Evolutionary conservation across 2,329 filamentous ascomycete species (phyloP), one percentile per base, ranked within the genome.

Genomic region (Hypomyces perniciosus): DNA sequence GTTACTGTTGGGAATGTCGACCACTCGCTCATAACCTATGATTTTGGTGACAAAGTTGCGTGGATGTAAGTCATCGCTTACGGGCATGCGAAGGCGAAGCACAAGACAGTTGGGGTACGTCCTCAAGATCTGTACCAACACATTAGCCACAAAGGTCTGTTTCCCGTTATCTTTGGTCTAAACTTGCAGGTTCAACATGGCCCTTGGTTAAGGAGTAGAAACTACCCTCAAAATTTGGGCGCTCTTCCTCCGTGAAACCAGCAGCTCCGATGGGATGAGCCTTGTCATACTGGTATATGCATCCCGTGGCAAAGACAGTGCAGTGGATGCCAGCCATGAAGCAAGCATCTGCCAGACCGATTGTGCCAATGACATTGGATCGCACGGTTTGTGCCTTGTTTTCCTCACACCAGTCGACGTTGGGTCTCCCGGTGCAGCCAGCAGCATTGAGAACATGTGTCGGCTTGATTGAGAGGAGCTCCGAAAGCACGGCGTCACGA

Each of bases 31-130:
- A 67, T 86, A 87, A 60, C 77, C 75, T 58, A 75, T 69, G 59
- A 86, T 85, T 70, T 86, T 86, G 66, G 83, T 85, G 59, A 86
- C 81, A 60, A 86, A 86, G 68, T 79, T 85, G 63, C 83, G 79
- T 13, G 78, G 66, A 65, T 86, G 78, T 34, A 86, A 72, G 69
- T 86, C 81, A 62, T 85, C 81, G 59, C 79, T 82, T 54, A 86
- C 81, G 38, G 84, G 83, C 83, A 86, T 86, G 57, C 83, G 81
- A 49, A 86, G 73, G 45, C 83, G 79, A 52, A 86, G 77, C 61
- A 85, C 79, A 50, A 86, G 73, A 61, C 72, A 72, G 65, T 84
- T 83, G 44, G 68, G 70, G 68, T 85, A 86, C 60, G 75, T 66
- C 62, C 81, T 80, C 69, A 84, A 77, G 59, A 85, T 67, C 80